Conservation (phyloP, 768 basidiomycete species). For the Lactarius evosmus region DNA sequence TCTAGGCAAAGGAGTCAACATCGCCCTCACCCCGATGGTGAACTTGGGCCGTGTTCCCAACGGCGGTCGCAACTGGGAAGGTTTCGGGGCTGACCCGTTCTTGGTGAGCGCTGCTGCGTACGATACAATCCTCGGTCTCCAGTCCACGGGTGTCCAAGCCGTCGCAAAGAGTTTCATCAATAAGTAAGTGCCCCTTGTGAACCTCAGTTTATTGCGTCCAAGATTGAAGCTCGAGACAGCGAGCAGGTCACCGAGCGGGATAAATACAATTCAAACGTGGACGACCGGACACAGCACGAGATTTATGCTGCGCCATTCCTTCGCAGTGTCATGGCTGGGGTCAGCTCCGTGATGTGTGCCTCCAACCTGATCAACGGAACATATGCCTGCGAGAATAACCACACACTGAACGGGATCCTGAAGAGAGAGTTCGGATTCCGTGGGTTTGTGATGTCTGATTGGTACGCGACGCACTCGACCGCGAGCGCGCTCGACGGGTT, state of each 20-base stretch:
- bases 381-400: conserved; percentile 73
- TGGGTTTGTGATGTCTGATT: conserved; percentile 76
- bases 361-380: conserved; percentile 71
- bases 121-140: conserved; percentile 85
- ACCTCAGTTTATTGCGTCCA: not conserved
- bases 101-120: conserved; percentile 71
- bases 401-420: conserved; percentile 64
- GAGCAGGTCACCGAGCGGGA: conserved; percentile 67
- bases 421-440: conserved; percentile 76
- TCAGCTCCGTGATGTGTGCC: conserved; percentile 70
- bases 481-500: conserved; percentile 57
- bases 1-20: conserved; percentile 76
- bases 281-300: conserved; percentile 77
- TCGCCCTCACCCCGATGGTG: conserved; percentile 80
- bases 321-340: conserved; percentile 69
- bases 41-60: conserved; percentile 78
- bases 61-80: conserved; percentile 92
- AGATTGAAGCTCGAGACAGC: conserved; percentile 34
- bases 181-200: conserved; percentile 46
- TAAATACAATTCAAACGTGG: conserved; percentile 59
- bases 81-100: conserved; percentile 91
- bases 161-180: conserved; percentile 81
- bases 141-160: conserved; percentile 74
- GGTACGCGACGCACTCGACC: conserved; percentile 63
- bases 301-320: conserved; percentile 69